Percentiles rank a stretch among this genome's conserved stretches.
These are phyloP conservation scores for Hypoxylon fragiforme DNA, from an alignment of 495 filamentous ascomycete species.

Conservation along the genomic window DNA sequence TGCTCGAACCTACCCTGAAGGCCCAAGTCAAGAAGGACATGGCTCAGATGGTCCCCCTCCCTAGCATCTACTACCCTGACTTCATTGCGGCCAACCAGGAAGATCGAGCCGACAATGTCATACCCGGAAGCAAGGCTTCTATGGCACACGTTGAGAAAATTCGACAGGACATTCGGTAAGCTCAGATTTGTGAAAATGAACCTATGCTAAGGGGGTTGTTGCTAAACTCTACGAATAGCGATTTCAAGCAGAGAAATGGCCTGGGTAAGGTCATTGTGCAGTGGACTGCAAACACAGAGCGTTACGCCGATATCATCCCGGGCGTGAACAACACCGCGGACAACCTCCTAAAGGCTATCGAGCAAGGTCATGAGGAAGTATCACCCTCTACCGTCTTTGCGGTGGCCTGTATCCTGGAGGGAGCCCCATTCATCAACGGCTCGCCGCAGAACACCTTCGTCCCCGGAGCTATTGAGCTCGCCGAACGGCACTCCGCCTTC, in stretches of 20 bases:
- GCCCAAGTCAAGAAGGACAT: slow-evolving; percentile 87
- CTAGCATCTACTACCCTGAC: slow-evolving; percentile 97
- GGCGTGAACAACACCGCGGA: slow-evolving; percentile 97
- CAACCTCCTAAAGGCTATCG: slow-evolving; percentile 86
- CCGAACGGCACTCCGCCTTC: slow-evolving; percentile 85
- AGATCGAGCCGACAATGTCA: slow-evolving; percentile 90
- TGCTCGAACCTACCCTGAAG: slow-evolving; percentile 93
- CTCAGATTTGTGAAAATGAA: background rate
- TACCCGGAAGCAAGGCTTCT: slow-evolving; percentile 80
- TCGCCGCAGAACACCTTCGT: slow-evolving; percentile 99
- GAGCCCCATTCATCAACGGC: slow-evolving; percentile 96
- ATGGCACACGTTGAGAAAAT: slow-evolving; percentile 90
- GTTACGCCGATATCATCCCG: slow-evolving; percentile 81
- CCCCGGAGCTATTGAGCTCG: slow-evolving; percentile 85
- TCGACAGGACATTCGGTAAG: slow-evolving; percentile 90
- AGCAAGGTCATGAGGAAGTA: slow-evolving; percentile 82
- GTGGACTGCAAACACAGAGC: slow-evolving; percentile 99
- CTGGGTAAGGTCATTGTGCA: slow-evolving; percentile 97
- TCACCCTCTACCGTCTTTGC: slow-evolving; percentile 95
- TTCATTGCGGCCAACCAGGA: slow-evolving; percentile 99
- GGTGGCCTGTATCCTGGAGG: slow-evolving; percentile 88
- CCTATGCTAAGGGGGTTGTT: slow-evolving; percentile 10
- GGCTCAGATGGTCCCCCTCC: slow-evolving; percentile 84
- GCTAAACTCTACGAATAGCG: slow-evolving; percentile 53
- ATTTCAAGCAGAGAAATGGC: slow-evolving; percentile 84